Evolutionary conservation across 352 stramenopile genomes (phyloP), one percentile per base, ranked within the genome.

Genomic region (Thalassiosira gravida): DNA sequence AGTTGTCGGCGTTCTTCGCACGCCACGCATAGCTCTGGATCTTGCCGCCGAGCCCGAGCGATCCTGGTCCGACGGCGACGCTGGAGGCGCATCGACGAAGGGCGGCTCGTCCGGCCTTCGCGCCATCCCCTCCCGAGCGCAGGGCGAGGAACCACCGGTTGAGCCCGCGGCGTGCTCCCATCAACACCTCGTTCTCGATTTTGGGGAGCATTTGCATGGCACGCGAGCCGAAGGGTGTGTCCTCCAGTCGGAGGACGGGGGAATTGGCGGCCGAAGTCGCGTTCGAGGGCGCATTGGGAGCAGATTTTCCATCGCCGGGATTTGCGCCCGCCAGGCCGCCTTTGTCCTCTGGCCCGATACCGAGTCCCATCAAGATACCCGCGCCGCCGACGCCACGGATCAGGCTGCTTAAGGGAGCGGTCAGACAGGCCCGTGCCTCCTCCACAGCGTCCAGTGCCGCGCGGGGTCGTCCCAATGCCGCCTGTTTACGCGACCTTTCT

Each of bases 141-240:
- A 94, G 67, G 0, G 82, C 59, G 13, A 92, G 71, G 52, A 92
- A 94, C 89, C 89, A 94, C 55, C 85, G 67, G 80, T 94, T 94
- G 1, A 92, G 61, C 25, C 81, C 83, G 0, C 89, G 67, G 8
- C 84, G 63, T 46, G 89, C 89, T 35, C 80, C 79, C 76, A 91
- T 91, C 0, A 92, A 42, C 7, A 94, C 89, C 76, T 94, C 87
- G 39, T 91, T 92, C 72, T 94, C 89, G 74, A 94, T 92, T 77
- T 92, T 94, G 0, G 89, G 89, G 8, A 94, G 62, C 68, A 92
- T 86, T 59, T 90, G 69, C 59, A 82, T 89, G 8, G 89, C 89
- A 35, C 87, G 56, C 24, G 69, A 61, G 27, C 89, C 89, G 84
- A 94, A 92, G 14, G 89, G 89, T 13, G 89, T 94, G 61, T 94